A percentile compares a stretch with the other conserved stretches of the same genome.
phyloP scores from a whole-genome alignment of 2,329 filamentous ascomycete genomes.

The Talaromyces sp. region DNA sequence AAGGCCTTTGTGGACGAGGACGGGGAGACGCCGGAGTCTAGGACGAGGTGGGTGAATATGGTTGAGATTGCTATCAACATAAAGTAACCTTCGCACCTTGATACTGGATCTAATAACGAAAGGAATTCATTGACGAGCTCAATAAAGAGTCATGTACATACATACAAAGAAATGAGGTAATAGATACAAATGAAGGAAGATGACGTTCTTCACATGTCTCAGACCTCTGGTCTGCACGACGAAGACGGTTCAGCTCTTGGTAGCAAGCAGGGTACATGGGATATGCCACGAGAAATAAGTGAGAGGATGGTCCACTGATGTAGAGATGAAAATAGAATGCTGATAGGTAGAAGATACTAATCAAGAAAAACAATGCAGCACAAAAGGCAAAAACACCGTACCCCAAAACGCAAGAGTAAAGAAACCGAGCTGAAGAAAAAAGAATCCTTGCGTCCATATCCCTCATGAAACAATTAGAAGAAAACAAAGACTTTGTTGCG shows the following conservation, averaged over 20 bases:
- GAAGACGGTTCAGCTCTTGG: neutral
- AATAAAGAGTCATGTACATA: constrained; percentile 10
- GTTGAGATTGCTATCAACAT: constrained; percentile 45
- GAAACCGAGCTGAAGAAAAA: constrained; percentile 20
- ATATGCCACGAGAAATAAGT: neutral
- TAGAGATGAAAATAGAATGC: neutral
- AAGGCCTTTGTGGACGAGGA: constrained; percentile 26
- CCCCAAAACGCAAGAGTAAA: constrained; percentile 22
- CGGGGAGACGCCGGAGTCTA: constrained; percentile 41
- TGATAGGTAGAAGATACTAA: neutral
- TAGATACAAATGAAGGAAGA: constrained; percentile 9
- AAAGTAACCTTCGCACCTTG: constrained; percentile 28
- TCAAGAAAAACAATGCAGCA: constrained; percentile 18
- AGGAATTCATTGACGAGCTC: neutral
- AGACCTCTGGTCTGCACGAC: neutral
- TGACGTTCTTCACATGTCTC: neutral
- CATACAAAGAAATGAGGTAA: neutral
- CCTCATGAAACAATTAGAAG: constrained; percentile 1
- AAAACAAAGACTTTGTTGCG: constrained; percentile 7
- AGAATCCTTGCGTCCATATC: constrained; percentile 13
- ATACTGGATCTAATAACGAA: too few species aligned
- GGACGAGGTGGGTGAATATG: constrained; percentile 47
- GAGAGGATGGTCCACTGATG: neutral
- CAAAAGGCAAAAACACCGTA: constrained; percentile 23
- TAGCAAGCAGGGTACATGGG: neutral